Evolutionary conservation across 2,329 filamentous ascomycete genomes (phyloP).

Genomic region (Cladosporium sp.): DNA sequence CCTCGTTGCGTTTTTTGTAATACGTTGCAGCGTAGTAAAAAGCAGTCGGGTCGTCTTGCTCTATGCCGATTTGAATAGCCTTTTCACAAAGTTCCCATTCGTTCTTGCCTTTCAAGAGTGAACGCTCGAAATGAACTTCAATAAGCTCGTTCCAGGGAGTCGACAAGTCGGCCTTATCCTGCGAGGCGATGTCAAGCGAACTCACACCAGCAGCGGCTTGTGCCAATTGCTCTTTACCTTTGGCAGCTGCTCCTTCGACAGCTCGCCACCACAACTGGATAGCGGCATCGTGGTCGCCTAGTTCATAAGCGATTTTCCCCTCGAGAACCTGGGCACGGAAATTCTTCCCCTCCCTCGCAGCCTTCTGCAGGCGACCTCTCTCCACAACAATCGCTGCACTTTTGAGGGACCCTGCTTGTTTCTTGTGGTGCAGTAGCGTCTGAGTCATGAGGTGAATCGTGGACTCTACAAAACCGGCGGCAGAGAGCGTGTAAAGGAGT

Average conservation of each 20-base stretch:
- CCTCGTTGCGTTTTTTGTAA: conserved; percentile 25
- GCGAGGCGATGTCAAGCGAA: neutral
- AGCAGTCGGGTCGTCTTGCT: conserved; percentile 46
- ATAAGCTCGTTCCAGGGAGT: conserved; percentile 37
- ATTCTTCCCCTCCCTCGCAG: conserved; percentile 26
- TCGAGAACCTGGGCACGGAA: conserved; percentile 34
- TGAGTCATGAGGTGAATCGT: conserved; percentile 30
- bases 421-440: conserved; percentile 19
- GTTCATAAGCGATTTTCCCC: conserved; percentile 29
- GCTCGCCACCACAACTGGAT: conserved; percentile 31
- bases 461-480: conserved; percentile 26
- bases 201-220: neutral
- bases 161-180: conserved; percentile 28
- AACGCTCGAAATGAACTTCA: conserved; percentile 26
- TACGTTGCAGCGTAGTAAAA: conserved; percentile 40
- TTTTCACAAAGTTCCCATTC: conserved; percentile 11
- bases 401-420: conserved; percentile 23
- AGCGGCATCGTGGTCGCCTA: conserved; percentile 30
- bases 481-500: conserved; percentile 28
- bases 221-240: neutral
- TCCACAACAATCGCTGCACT: conserved; percentile 23
- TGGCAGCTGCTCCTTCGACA: conserved; percentile 27
- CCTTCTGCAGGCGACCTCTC: conserved; percentile 26
- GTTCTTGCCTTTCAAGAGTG: conserved; percentile 10
- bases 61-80: conserved; percentile 19